These are phyloP conservation scores for Wickerhamomyces sp. DNA, from an alignment of 1,139 yeast genomes.

Conservation along the genomic window DNA sequence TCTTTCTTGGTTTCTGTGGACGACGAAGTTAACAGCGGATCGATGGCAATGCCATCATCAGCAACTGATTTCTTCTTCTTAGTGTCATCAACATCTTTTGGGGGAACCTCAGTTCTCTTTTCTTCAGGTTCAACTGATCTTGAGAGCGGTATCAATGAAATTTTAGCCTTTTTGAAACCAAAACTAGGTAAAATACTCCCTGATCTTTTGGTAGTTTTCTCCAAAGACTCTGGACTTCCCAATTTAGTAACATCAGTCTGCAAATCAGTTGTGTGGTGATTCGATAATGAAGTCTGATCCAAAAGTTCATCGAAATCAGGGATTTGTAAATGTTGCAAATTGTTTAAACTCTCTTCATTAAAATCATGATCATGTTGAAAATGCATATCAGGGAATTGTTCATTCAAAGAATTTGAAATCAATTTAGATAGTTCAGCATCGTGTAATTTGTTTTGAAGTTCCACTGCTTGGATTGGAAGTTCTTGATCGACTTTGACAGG, in stretches of 20 bases:
- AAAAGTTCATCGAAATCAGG: neutral
- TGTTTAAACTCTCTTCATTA: neutral
- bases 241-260: too few relatives aligned
- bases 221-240: neutral
- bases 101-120: neutral
- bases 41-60: neutral
- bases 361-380: neutral
- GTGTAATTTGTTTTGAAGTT: slow-evolving; percentile 20
- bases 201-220: slow-evolving; percentile 11
- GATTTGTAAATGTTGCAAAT: neutral
- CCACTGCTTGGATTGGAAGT: slow-evolving; percentile 31
- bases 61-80: neutral
- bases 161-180: slow-evolving; percentile 21
- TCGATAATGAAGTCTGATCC: neutral
- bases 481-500: slow-evolving; percentile 28
- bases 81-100: too few relatives aligned
- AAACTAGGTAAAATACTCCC: slow-evolving; percentile 17
- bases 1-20: too few relatives aligned
- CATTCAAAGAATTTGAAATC: slow-evolving; percentile 4
- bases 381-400: neutral
- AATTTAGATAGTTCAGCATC: slow-evolving; percentile 12
- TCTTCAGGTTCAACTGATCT: neutral
- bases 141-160: slow-evolving; percentile 19
- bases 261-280: neutral
- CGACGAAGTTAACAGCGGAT: too few relatives aligned